Evolutionary conservation across 2,329 filamentous ascomycete genomes (phyloP).

Genomic region (Alternaria gaisen): DNA sequence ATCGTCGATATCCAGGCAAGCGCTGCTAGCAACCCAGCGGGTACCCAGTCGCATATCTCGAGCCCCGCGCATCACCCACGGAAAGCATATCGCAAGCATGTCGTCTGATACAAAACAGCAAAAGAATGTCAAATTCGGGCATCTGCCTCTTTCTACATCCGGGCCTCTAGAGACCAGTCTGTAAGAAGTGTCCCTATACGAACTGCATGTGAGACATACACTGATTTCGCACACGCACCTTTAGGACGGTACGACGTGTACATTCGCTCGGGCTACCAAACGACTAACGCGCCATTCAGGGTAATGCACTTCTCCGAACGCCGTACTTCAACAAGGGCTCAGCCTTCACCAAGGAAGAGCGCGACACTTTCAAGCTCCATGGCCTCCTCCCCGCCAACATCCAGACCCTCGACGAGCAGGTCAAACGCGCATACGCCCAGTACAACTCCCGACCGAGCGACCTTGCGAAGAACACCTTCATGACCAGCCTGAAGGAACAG

Average conservation of each 20-base stretch:
- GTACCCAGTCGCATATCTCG: neutral
- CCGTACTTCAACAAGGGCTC: constrained; percentile 85
- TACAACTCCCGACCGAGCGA: constrained; percentile 70
- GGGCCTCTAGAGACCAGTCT: constrained; percentile 52
- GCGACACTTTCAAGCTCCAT: constrained; percentile 72
- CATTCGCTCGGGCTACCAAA: neutral
- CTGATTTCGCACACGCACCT: too few relatives aligned
- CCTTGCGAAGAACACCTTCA: constrained; percentile 85
- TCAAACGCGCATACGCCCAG: constrained; percentile 80
- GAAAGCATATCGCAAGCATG: constrained; percentile 17
- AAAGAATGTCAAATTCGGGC: constrained; percentile 47
- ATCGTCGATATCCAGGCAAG: neutral
- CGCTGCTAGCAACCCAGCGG: neutral
- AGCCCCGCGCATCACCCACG: neutral
- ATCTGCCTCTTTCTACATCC: constrained; percentile 54
- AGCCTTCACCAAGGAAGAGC: constrained; percentile 75
- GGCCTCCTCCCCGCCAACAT: constrained; percentile 77
- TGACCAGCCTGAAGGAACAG: constrained; percentile 85
- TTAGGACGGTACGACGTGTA: constrained; percentile 36
- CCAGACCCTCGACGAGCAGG: constrained; percentile 80
- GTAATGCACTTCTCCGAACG: constrained; percentile 66
- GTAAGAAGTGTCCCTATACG: too few relatives aligned
- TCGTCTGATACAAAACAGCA: constrained; percentile 21
- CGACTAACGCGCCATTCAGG: constrained; percentile 27
- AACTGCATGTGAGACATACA: too few relatives aligned